These are phyloP conservation scores for Leccinum disarticulatum DNA, from an alignment of 768 basidiomycete genomes.

Conservation along the genomic window DNA sequence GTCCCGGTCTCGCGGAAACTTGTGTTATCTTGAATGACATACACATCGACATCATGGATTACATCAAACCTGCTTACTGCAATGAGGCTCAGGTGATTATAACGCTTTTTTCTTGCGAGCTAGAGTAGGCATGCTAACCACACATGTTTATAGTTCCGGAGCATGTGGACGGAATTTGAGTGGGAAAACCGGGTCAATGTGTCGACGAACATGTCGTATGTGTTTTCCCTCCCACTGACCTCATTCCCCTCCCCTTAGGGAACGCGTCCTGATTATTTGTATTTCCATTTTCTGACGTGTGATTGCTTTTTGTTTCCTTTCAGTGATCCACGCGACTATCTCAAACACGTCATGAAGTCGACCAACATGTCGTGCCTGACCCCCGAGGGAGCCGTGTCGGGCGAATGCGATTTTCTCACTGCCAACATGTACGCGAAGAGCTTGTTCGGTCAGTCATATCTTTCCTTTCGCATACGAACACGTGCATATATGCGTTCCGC, in stretches of 20 bases:
- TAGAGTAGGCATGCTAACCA: constrained; percentile 2
- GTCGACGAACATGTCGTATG: constrained; percentile 76
- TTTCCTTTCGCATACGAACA: neutral
- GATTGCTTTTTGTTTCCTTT: neutral
- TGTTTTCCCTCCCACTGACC: constrained; percentile 14
- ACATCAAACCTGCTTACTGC: constrained; percentile 70
- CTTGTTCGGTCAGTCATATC: constrained; percentile 72
- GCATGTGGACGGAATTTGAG: constrained; percentile 99
- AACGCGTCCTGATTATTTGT: neutral
- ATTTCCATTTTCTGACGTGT: neutral
- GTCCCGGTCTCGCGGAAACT: constrained; percentile 80
- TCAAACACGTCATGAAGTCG: constrained; percentile 92
- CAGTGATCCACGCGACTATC: constrained; percentile 85
- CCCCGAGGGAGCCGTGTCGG: constrained; percentile 81
- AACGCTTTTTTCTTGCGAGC: neutral
- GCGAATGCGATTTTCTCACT: constrained; percentile 95
- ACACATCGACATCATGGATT: constrained; percentile 86
- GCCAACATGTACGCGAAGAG: constrained; percentile 96
- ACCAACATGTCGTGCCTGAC: constrained; percentile 99
- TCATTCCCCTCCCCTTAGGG: neutral
- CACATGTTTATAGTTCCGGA: constrained; percentile 66
- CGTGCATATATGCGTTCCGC: too few species aligned
- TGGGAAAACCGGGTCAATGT: constrained; percentile 99
- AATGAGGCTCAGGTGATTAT: constrained; percentile 81
- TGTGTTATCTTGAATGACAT: constrained; percentile 96